These are phyloP conservation scores for Spongospora subterranea DNA, from an alignment of 208 protist genomes.

Conservation along the genomic window DNA sequence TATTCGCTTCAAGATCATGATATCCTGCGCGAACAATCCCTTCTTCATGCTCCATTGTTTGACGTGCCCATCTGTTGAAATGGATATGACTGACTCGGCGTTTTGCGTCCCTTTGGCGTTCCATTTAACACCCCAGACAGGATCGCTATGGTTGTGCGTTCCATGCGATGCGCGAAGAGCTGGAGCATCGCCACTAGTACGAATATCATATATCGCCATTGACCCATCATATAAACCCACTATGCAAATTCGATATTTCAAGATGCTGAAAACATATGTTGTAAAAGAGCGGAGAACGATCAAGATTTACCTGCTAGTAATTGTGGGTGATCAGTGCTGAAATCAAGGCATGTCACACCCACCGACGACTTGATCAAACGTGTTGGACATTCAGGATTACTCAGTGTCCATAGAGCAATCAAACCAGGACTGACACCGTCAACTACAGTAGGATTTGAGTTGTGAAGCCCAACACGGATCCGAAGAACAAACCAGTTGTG, in stretches of 20 bases:
- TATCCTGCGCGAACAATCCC: conserved; percentile 78
- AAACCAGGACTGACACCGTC: conserved; percentile 75
- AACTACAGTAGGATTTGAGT: no score
- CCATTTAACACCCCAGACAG: conserved; percentile 91
- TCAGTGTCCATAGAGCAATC: conserved; percentile 94
- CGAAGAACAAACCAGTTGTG: no score
- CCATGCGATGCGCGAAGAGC: not conserved
- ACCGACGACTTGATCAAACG: conserved; percentile 78
- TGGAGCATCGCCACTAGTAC: not conserved
- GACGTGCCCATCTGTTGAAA: conserved; percentile 91
- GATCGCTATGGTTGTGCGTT: conserved; percentile 86
- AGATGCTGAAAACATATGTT: no score
- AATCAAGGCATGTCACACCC: conserved; percentile 86
- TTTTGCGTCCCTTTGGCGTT: conserved; percentile 82
- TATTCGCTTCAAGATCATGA: conserved; percentile 89
- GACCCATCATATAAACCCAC: conserved; percentile 87
- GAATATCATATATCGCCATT: conserved; percentile 90
- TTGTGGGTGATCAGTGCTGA: conserved; percentile 75
- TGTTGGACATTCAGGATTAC: conserved; percentile 75
- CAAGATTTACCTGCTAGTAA: conserved; percentile 55
- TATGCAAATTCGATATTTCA: not conserved
- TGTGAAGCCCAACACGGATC: no score
- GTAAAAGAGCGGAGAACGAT: not conserved
- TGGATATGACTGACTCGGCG: conserved; percentile 89
- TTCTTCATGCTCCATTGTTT: conserved; percentile 93